phyloP scores from a whole-genome alignment of 257 asterid genomes.

The Perilla frutescens region DNA sequence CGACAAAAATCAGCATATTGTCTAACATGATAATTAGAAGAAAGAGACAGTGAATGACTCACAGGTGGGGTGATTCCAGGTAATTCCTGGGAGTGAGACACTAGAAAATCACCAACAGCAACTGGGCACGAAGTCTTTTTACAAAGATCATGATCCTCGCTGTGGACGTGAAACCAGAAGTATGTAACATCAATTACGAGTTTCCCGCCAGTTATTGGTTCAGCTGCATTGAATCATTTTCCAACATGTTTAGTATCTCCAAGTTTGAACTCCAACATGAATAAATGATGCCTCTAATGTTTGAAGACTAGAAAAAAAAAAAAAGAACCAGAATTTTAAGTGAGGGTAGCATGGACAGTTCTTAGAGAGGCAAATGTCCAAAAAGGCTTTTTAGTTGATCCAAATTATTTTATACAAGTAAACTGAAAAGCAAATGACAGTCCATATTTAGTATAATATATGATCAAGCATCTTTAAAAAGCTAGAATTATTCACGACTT shows the following conservation, averaged over 20 bases:
- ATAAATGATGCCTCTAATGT: neutral
- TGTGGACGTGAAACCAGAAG: conserved; percentile 52
- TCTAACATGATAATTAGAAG: neutral
- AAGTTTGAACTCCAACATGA: neutral
- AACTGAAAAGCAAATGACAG: neutral
- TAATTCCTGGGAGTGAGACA: conserved; percentile 74
- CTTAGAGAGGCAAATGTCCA: neutral
- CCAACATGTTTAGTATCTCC: conserved; percentile 8
- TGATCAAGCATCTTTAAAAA: conserved; percentile 1
- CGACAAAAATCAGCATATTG: neutral
- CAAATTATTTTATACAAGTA: neutral
- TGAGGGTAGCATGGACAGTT: neutral
- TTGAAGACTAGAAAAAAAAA: neutral
- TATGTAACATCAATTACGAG: conserved; percentile 67
- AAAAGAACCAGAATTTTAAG: neutral
- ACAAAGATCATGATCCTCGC: conserved; percentile 72
- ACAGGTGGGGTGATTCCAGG: conserved; percentile 88
- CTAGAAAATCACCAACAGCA: conserved; percentile 65
- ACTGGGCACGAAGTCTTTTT: conserved; percentile 81
- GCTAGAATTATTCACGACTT: neutral
- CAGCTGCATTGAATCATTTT: conserved; percentile 48
- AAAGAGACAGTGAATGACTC: conserved; percentile 41
- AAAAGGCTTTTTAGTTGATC: neutral
- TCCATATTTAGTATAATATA: neutral
- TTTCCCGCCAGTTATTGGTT: conserved; percentile 66